phyloP scores from a whole-genome alignment of 2,329 filamentous ascomycete genomes.

The Simplicillium sp. region DNA sequence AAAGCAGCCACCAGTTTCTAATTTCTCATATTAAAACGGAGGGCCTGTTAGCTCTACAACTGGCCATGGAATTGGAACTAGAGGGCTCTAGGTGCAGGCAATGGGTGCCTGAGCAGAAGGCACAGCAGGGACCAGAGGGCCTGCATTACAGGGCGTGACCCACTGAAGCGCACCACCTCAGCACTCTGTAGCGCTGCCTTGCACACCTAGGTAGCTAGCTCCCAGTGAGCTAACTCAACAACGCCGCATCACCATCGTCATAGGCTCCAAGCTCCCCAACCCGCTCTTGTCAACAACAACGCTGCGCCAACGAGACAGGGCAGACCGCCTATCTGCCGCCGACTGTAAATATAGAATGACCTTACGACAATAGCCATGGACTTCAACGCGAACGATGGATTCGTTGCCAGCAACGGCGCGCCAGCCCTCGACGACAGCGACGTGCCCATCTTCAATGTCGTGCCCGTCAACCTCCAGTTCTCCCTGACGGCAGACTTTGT shows the following conservation, averaged over 20 bases:
- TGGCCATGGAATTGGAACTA: no score
- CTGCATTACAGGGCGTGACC: no score
- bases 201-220: no score
- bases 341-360: background rate
- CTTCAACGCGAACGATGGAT: slow-evolving; percentile 46
- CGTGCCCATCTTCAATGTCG: slow-evolving; percentile 88
- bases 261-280: background rate
- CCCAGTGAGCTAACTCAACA: no score
- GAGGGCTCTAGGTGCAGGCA: no score
- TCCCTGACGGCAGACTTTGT: slow-evolving; percentile 92
- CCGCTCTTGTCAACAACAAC: background rate
- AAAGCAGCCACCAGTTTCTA: no score
- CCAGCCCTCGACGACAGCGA: slow-evolving; percentile 47
- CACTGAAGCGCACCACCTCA: no score
- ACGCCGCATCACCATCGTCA: background rate
- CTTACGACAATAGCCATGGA: slow-evolving; percentile 18
- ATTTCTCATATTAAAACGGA: no score
- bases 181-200: no score
- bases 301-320: background rate
- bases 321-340: background rate
- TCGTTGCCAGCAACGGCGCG: slow-evolving; percentile 52
- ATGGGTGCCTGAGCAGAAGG: no score
- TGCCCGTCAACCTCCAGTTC: slow-evolving; percentile 88
- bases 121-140: no score
- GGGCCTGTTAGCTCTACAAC: no score